Base-by-base conservation (phyloP, 1,284 basidiomycete genomes). In the Coriolopsis trogii region DNA sequence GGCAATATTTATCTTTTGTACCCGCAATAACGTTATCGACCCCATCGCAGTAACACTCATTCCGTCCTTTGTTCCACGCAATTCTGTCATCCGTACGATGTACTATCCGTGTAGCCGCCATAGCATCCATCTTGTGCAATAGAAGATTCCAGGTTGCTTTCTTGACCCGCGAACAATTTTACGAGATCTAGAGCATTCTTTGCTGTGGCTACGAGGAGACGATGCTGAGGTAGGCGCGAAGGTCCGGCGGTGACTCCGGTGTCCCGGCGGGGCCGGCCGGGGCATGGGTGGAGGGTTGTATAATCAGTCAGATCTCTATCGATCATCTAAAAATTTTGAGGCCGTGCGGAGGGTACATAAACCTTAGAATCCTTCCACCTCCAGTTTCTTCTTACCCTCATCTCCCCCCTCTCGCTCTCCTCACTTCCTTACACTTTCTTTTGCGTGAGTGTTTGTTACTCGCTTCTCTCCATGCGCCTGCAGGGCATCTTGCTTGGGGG, bases 321-420 rank as follows among this genome's bases (percentile, higher is more conserved):
- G 70, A 72, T 72, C 67, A 67, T 59, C 63, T 66, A 65, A 71
- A 71, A 64, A 63, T 69, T 71, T 67, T 56, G 60, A 56, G 60
- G 51, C 63, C 62, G 63, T 64, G 61, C 61, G 57, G n/a, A 59
- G 67, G 62, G 65, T 69, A 72, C 65, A 70, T 69, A 68, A 70
- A 64, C 68, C 62, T 59, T 61, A 64, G 66, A 55, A 65, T 64
- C 62, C 41, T 61, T 56, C 59, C 57, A 56, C 53, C 61, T 60
- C 59, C 54, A 47, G 56, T 65, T 66, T 65, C 61, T 62, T 63
- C 66, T 67, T 66, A 67, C 66, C 67, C 62, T 65, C 67, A 67
- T 60, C 67, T 66, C 63, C 62, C 66, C n/a, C 59, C 60, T 53
- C 62, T 63, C 62, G 54, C 61, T 64, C 65, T 62, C 56, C 63